Percentiles rank a stretch among this genome's conserved stretches.
Evolutionary conservation across 805 yeast species (phyloP).

Genomic region (Metschnikowia noctiluminum): DNA sequence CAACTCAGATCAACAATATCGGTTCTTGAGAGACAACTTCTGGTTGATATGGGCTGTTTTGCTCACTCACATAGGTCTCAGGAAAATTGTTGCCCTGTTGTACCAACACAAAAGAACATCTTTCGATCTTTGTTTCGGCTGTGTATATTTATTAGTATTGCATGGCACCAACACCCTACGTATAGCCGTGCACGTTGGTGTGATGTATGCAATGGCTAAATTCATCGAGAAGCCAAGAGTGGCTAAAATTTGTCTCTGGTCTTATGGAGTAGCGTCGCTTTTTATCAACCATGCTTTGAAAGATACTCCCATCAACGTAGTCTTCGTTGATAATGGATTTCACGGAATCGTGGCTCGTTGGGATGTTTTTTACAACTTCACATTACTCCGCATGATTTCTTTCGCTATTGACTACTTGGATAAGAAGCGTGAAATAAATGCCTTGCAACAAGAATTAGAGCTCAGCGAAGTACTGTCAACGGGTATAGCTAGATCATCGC

Average conservation of each 20-base stretch:
- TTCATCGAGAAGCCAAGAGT: conserved; percentile 26
- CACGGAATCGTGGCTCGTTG: conserved; percentile 83
- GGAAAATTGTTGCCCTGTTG: conserved; percentile 32
- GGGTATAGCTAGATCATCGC: conserved; percentile 1
- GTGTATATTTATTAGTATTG: conserved; percentile 62
- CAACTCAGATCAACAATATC: conserved; percentile 86
- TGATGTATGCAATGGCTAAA: conserved; percentile 52
- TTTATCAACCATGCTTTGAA: conserved; percentile 73
- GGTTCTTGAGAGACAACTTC: conserved; percentile 81
- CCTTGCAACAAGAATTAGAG: not conserved
- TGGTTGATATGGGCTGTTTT: conserved; percentile 57
- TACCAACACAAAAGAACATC: conserved; percentile 37
- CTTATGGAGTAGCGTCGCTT: conserved; percentile 71
- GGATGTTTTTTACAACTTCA: conserved; percentile 95
- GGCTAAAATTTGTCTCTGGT: conserved; percentile 59
- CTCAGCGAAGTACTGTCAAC: conserved; percentile 1
- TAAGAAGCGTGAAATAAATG: conserved; percentile 16
- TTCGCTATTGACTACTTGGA: conserved; percentile 74
- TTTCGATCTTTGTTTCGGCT: conserved; percentile 76
- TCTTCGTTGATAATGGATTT: conserved; percentile 55
- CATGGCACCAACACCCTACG: conserved; percentile 77
- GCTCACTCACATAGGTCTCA: conserved; percentile 48
- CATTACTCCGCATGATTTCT: conserved; percentile 78
- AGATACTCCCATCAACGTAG: conserved; percentile 51
- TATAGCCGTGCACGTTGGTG: conserved; percentile 53